phyloP scores from a whole-genome alignment of 371 early-diverging fungal species.

The Amoeboaphelidium occidentale region DNA sequence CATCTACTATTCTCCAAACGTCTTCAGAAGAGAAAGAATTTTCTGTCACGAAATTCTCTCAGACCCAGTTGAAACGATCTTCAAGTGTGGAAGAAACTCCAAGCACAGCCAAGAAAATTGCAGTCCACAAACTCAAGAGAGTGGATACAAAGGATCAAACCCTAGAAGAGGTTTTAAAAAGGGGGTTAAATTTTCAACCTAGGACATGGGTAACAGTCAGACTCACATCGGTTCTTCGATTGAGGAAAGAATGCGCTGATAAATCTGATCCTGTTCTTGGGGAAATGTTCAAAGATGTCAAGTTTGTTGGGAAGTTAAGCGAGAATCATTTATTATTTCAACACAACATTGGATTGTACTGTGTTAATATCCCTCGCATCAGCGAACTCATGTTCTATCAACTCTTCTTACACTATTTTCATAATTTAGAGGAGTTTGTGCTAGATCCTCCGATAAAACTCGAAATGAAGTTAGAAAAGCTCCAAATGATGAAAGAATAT shows the following conservation, averaged over 20 bases:
- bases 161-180: not conserved
- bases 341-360: not conserved
- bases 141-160: not conserved
- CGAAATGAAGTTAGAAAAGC: not conserved
- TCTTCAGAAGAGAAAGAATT: not conserved
- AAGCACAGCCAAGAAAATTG: not conserved
- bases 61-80: not conserved
- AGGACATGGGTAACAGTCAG: not conserved
- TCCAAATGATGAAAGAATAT: not conserved
- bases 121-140: not conserved
- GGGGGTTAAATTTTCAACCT: not conserved
- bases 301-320: not conserved
- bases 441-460: not conserved
- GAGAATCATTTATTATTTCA: not conserved
- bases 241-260: not conserved
- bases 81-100: not conserved
- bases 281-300: not conserved
- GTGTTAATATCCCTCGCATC: not conserved
- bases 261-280: not conserved
- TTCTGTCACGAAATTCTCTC: not conserved
- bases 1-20: not conserved
- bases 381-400: not conserved
- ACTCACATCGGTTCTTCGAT: not conserved
- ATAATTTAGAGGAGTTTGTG: not conserved
- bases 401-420: not conserved